phyloP scores from a whole-genome alignment of 306 rosid genomes.

The Begonia fuchsioides region DNA sequence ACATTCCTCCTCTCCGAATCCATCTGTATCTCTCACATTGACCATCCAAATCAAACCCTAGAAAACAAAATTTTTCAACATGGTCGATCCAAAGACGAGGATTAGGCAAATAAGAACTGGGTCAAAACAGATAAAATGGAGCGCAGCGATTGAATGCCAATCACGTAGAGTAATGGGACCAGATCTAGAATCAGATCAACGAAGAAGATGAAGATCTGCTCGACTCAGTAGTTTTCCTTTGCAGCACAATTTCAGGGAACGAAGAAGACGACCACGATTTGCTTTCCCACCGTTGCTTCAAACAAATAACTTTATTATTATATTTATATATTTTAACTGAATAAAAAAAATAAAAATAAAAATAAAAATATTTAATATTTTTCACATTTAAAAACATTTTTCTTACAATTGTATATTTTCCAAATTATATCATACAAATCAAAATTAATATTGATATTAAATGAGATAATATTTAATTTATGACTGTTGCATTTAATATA shows the following conservation, averaged over 20 bases:
- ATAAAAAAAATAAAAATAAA: no score
- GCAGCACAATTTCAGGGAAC: slow-evolving; percentile 24
- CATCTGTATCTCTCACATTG: slow-evolving; percentile 27
- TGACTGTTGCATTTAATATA: no score
- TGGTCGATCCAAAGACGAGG: background rate
- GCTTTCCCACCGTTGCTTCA: background rate
- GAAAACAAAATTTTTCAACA: background rate
- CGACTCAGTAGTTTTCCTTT: background rate
- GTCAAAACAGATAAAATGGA: background rate
- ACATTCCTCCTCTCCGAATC: slow-evolving; percentile 31
- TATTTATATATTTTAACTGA: no score
- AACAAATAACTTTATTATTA: no score
- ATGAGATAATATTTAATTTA: no score
- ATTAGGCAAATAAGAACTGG: background rate
- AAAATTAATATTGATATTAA: no score
- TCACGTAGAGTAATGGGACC: background rate
- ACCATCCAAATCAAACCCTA: slow-evolving; percentile 15
- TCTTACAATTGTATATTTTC: no score
- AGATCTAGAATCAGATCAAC: slow-evolving; percentile 2
- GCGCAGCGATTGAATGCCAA: background rate
- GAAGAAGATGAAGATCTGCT: background rate
- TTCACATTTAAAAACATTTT: no score
- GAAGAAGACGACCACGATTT: slow-evolving; percentile 6
- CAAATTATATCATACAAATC: no score
- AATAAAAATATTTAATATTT: no score